Evolutionary conservation across 2,329 filamentous ascomycete species (phyloP).

Genomic region (Aspergillus neotritici): DNA sequence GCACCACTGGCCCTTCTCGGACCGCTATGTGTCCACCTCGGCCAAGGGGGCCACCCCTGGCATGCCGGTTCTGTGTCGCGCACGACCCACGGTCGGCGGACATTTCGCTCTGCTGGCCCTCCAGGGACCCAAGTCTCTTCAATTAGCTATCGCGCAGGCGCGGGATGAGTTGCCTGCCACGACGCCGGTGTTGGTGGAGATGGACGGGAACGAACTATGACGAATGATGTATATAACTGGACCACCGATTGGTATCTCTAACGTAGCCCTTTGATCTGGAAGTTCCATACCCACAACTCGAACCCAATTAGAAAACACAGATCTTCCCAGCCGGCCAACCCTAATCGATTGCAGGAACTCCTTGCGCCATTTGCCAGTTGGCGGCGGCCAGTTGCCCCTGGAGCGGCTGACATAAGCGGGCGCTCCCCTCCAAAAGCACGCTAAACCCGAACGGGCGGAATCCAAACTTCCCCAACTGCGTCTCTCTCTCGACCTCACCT

Average conservation of each 20-base stretch:
- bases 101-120: slow-evolving; percentile 41
- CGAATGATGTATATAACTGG: too few relatives aligned
- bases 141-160: slow-evolving; percentile 9
- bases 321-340: too few relatives aligned
- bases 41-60: slow-evolving; percentile 27
- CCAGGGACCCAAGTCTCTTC: slow-evolving; percentile 25
- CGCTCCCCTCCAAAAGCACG: not conserved
- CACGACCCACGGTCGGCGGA: slow-evolving; percentile 40
- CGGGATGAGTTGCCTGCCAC: not conserved
- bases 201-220: slow-evolving; percentile 15
- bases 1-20: slow-evolving; percentile 42
- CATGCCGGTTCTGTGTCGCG: slow-evolving; percentile 30
- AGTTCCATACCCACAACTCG: too few relatives aligned
- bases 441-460: too few relatives aligned
- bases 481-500: slow-evolving; percentile 9
- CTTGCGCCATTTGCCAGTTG: slow-evolving; percentile 4
- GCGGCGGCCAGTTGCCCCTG: not conserved
- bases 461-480: slow-evolving; percentile 2
- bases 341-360: not conserved
- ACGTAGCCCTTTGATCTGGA: too few relatives aligned
- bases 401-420: slow-evolving; percentile 16
- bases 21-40: slow-evolving; percentile 37
- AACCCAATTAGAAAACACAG: too few relatives aligned
- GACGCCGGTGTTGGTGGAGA: not conserved
- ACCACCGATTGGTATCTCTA: too few relatives aligned